These are phyloP conservation scores for Pythium insidiosum DNA, from an alignment of 352 stramenopile species.

Conservation along the genomic window DNA sequence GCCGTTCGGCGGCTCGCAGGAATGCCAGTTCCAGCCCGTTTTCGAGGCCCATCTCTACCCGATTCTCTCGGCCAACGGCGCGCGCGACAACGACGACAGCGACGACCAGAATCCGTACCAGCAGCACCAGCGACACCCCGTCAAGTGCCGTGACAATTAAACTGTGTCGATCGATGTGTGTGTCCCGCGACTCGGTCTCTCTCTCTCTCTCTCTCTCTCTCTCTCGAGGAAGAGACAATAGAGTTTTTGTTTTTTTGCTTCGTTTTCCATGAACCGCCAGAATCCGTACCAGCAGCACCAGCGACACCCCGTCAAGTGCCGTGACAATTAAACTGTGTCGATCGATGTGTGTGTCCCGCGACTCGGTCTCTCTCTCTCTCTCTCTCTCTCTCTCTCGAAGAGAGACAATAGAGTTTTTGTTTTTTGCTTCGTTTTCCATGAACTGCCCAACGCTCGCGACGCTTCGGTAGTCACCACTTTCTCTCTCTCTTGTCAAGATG, in stretches of 20 bases:
- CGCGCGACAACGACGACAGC: too few relatives aligned
- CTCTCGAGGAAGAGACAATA: neutral
- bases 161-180: neutral
- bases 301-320: neutral
- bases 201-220: too few relatives aligned
- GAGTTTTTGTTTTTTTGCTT: neutral
- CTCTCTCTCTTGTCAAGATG: neutral
- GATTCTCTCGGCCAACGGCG: neutral
- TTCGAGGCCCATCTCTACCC: conserved; percentile 25
- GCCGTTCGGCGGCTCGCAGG: neutral
- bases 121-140: neutral
- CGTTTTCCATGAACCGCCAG: neutral
- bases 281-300: too few relatives aligned
- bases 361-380: too few relatives aligned
- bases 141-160: neutral
- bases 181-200: neutral
- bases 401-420: neutral
- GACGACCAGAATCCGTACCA: neutral
- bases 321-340: neutral
- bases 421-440: neutral
- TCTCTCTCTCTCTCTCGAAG: too few relatives aligned
- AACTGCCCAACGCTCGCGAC: too few relatives aligned
- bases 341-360: neutral
- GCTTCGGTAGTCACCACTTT: neutral
- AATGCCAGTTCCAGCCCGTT: conserved; percentile 26